Evolutionary conservation across 1,284 basidiomycete genomes (phyloP).

Genomic region (Naganishia albida): DNA sequence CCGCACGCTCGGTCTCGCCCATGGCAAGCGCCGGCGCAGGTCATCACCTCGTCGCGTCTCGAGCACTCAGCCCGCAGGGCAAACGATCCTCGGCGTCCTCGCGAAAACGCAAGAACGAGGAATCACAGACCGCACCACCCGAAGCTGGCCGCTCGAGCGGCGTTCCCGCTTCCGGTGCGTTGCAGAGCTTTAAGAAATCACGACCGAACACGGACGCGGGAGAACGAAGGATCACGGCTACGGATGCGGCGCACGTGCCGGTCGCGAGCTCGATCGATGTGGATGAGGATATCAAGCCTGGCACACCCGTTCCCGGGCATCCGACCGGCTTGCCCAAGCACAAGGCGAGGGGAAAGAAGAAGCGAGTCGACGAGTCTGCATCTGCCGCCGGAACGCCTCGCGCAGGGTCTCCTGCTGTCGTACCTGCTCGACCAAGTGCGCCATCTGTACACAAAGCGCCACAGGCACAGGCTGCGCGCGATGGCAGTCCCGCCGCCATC

Average conservation of each 20-base stretch:
- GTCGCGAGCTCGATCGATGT: constrained; percentile 9
- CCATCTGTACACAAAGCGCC: too few species aligned
- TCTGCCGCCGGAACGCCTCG: not conserved
- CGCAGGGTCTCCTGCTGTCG: constrained; percentile 11
- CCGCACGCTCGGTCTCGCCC: constrained; percentile 23
- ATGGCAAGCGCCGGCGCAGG: constrained; percentile 30
- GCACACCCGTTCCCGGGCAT: constrained; percentile 13
- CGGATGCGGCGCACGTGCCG: constrained; percentile 14
- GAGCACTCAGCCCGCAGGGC: constrained; percentile 33
- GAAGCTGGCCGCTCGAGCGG: constrained; percentile 25
- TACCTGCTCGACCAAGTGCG: constrained; percentile 12
- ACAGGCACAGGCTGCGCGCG: not conserved
- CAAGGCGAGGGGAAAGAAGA: constrained; percentile 33
- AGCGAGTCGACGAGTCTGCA: constrained; percentile 15
- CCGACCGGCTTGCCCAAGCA: constrained; percentile 29
- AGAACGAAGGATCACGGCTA: constrained; percentile 8
- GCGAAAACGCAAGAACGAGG: constrained; percentile 28
- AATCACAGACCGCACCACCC: constrained; percentile 31
- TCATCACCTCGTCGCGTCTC: constrained; percentile 30
- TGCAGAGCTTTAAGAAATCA: constrained; percentile 29
- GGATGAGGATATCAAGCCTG: constrained; percentile 11
- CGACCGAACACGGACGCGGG: constrained; percentile 33
- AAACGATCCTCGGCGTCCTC: constrained; percentile 14
- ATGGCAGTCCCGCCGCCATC: constrained; percentile 3
- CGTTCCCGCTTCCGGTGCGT: constrained; percentile 1